Evolutionary conservation across 352 stramenopile genomes (phyloP).

Genomic region (Pythium vanterpoolii): DNA sequence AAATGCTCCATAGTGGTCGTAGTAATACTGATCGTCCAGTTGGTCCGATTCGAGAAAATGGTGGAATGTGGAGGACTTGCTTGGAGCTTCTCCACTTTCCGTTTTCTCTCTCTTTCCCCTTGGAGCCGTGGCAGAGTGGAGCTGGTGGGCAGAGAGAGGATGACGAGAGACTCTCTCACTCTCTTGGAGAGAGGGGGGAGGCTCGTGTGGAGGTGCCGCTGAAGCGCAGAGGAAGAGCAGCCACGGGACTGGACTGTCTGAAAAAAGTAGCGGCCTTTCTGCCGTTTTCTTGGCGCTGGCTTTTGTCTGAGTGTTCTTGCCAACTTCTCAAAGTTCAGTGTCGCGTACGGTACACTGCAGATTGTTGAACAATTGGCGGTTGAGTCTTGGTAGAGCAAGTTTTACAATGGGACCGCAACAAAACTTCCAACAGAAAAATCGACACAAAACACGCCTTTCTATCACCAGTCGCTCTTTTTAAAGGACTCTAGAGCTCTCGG

Average conservation of each 20-base stretch:
- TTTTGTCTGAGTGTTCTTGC: not conserved
- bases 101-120: not conserved
- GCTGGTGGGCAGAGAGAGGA: not conserved
- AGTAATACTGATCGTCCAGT: not conserved
- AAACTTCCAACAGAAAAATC: not conserved
- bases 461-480: constrained; percentile 1
- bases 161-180: no score
- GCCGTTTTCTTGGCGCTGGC: constrained; percentile 3
- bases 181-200: not conserved
- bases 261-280: constrained; percentile 6
- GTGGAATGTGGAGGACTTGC: constrained; percentile 2
- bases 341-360: not conserved
- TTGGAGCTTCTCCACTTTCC: constrained; percentile 1
- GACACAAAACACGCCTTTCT: not conserved
- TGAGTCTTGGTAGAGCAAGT: constrained; percentile 6
- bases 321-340: constrained; percentile 8
- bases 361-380: constrained; percentile 6
- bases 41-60: constrained; percentile 11
- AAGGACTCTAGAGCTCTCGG: constrained; percentile 17
- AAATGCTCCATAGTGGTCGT: constrained; percentile 38
- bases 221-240: constrained; percentile 4
- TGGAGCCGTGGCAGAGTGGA: not conserved
- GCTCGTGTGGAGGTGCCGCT: constrained; percentile 5
- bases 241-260: constrained; percentile 14
- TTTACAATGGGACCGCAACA: constrained; percentile 22